Evolutionary conservation across 2,329 filamentous ascomycete genomes (phyloP).

Genomic region (Sarocladium strictum): DNA sequence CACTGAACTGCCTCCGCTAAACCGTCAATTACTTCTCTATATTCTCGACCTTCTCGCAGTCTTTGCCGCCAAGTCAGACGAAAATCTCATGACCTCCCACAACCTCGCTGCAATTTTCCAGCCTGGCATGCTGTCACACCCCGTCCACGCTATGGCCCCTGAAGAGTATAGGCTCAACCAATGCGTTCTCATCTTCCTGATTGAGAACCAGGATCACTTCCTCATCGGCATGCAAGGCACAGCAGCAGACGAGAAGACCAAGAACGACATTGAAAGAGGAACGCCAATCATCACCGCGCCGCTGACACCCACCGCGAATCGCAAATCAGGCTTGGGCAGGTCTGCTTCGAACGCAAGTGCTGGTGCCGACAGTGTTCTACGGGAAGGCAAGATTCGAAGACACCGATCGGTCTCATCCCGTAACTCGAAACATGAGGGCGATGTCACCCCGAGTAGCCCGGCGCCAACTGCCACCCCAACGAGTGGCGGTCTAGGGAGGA

Average conservation of each 20-base stretch:
- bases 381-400: slow-evolving; percentile 71
- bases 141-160: slow-evolving; percentile 89
- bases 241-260: slow-evolving; percentile 81
- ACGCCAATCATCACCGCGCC: slow-evolving; percentile 40
- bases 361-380: slow-evolving; percentile 78
- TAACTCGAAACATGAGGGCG: slow-evolving; percentile 69
- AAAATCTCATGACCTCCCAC: slow-evolving; percentile 93
- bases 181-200: slow-evolving; percentile 94
- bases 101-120: slow-evolving; percentile 97
- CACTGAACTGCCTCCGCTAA: slow-evolving; percentile 85
- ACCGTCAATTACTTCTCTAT: slow-evolving; percentile 89
- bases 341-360: slow-evolving; percentile 86
- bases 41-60: slow-evolving; percentile 93
- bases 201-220: slow-evolving; percentile 98
- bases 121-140: slow-evolving; percentile 91
- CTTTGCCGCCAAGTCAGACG: slow-evolving; percentile 92
- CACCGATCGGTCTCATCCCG: slow-evolving; percentile 93
- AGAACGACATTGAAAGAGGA: slow-evolving; percentile 61
- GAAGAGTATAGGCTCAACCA: slow-evolving; percentile 92
- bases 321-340: slow-evolving; percentile 49
- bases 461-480: slow-evolving; percentile 48
- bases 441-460: slow-evolving; percentile 63
- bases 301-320: slow-evolving; percentile 35
- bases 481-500: slow-evolving; percentile 52
- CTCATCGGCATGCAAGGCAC: slow-evolving; percentile 97